These are phyloP conservation scores for Larix kaempferi DNA, from an alignment of 75 land plant genomes.

Conservation along the genomic window DNA sequence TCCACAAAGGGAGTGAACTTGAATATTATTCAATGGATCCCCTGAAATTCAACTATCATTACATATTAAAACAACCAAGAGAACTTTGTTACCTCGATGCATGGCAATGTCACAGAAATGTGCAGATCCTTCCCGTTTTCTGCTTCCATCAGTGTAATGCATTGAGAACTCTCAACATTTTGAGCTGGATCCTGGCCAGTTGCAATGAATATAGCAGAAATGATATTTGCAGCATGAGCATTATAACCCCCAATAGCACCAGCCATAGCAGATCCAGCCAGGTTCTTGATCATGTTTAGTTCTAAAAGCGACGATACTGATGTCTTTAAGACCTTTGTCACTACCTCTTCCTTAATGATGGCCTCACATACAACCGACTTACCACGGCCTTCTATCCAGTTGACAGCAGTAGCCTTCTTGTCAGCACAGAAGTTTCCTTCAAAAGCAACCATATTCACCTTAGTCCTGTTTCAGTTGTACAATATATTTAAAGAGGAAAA, in stretches of 20 bases:
- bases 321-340: conserved; percentile 73
- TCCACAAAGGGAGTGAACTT: neutral
- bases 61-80: no score
- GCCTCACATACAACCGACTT: conserved; percentile 91
- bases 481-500: no score
- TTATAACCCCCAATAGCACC: conserved; percentile 85
- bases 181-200: conserved; percentile 92
- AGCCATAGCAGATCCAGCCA: conserved; percentile 89
- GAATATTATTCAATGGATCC: no score
- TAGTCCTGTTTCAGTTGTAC: no score
- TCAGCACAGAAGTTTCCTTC: conserved; percentile 66
- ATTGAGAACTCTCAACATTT: conserved; percentile 84
- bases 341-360: conserved; percentile 58
- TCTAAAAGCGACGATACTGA: conserved; percentile 75
- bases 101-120: conserved; percentile 77
- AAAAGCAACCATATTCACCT: neutral
- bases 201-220: conserved; percentile 72
- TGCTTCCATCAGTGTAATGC: conserved; percentile 81
- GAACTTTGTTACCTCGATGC: conserved; percentile 9
- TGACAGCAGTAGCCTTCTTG: conserved; percentile 65
- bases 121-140: conserved; percentile 68
- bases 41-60: no score
- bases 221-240: conserved; percentile 87
- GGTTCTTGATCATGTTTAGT: conserved; percentile 83
- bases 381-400: conserved; percentile 84